Evolutionary conservation across 805 yeast genomes (phyloP), one percentile per base, ranked within the genome.

Genomic region (Sugiyamaella valdiviana): DNA sequence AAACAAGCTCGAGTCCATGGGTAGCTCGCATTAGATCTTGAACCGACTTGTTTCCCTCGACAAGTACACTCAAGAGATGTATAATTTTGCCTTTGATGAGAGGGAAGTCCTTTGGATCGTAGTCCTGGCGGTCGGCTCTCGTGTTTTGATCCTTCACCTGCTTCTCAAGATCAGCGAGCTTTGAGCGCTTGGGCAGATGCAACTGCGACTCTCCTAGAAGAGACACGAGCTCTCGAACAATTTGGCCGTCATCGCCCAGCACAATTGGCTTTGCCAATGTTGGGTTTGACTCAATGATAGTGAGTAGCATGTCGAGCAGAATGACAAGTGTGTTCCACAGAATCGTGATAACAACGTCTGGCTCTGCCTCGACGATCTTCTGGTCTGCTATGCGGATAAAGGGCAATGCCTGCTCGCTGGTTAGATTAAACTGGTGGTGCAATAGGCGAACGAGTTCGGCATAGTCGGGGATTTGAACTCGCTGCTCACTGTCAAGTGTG

Each of bases 1-100:
- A 68, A 0, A 90, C 73, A 16, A 86, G 65, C 46, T 80, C 86
- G 12, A 91, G 63, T 0, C 88, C 95, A 41, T 83, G 85, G 0
- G 71, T 56, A 23, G 75, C 75, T 42, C 97, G 69, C 32, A 85
- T 69, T 39, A 66, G 62, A 49, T 90, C 91, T 61, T 91, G 96
- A 4, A 79, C 75, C 4, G 69, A 69, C 40, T 64, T 68, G 41
- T 80, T 74, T 0, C 74, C 68, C 53, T 74, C 74, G 0, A 77
- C 72, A 42, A 89, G 62, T 42, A 75, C 73, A 0, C 89, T 74
- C 9, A 90, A 63, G 0, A 83, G 72, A 56, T 85, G 90, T 22
- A 89, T 75, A 9, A 84, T 66, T 19, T 84, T 66, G 0, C 83
- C 74, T 58, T 87, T 86, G 10, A 80, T 73, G 38, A 78, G 75